phyloP scores from a whole-genome alignment of 352 stramenopile species.

The Thalassiosira ordinaria region DNA sequence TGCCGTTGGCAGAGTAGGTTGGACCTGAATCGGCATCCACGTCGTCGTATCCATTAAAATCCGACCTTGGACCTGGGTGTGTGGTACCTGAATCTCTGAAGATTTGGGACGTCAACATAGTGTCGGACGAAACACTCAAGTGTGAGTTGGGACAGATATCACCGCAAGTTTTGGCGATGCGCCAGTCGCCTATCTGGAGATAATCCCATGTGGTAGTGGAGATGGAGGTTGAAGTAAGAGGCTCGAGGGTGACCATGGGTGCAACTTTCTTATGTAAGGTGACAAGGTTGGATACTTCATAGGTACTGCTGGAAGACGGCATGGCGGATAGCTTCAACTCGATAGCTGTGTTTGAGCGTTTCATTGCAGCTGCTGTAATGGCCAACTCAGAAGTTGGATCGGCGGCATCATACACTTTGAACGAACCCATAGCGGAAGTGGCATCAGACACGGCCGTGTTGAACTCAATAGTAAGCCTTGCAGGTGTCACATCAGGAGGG shows the following conservation, averaged over 20 bases:
- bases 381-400: background rate
- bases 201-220: background rate
- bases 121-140: background rate
- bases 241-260: conserved; percentile 1
- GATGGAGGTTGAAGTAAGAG: too few species aligned
- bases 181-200: conserved; percentile 16
- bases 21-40: background rate
- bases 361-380: background rate
- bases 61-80: background rate
- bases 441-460: background rate
- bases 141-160: background rate
- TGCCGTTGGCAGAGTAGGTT: background rate
- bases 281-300: background rate
- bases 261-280: background rate
- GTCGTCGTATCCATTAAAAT: background rate
- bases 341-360: background rate
- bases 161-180: background rate
- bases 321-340: background rate
- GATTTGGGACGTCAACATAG: background rate
- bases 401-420: background rate
- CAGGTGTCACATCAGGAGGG: background rate
- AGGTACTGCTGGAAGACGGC: too few species aligned
- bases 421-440: background rate
- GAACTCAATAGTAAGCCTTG: background rate
- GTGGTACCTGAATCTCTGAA: background rate